Base-by-base conservation (phyloP, 768 basidiomycete genomes). In the Lepiota subincarnata region DNA sequence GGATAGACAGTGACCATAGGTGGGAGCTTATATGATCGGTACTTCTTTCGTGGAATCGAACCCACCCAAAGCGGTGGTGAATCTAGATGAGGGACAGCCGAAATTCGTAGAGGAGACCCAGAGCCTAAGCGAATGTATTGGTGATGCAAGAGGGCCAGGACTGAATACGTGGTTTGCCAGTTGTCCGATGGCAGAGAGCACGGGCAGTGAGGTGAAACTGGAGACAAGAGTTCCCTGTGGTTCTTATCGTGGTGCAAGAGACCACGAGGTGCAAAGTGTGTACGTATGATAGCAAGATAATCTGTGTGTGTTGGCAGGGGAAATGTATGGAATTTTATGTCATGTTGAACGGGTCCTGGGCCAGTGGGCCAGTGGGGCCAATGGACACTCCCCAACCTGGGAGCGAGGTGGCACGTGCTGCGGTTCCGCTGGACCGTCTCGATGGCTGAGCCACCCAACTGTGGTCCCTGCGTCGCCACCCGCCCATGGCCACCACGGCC, bases 331-430 rank as follows among this genome's bases (percentile, higher is more conserved):
- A 20, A 26, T 46, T 53, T 53, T 53, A 45, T 53, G 52, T 53
- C 52, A 51, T 26, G 43, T 22, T 26, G 16, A 20, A 19, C 24
- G 24, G 24, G 24, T 24, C 24, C 24, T 2, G 5, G 26, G 16
- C 41, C 41, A 18, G 6, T 7, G 19, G 4, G 6, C 19, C 41
- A 20, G 12, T 6, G 6, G n/a, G n/a, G n/a, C n/a, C n/a, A n/a
- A n/a, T n/a, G n/a, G n/a, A n/a, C n/a, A n/a, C n/a, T n/a, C n/a
- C n/a, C n/a, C n/a, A n/a, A n/a, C 20, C 19, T 50, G 48, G 48
- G 48, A 50, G 31, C 37, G 48, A 40, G 14, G 24, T 24, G 24
- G 52, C 53, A 54, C 53, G 53, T 54, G 53, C 53, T 39, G n/a
- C 52, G 24, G 48, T 11, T 18, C 7, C 46, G 31, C n/a, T 47